Percentiles rank a stretch among this genome's conserved stretches.
Conservation (phyloP, 768 basidiomycete species). For the Leccinum subtestaceum region DNA sequence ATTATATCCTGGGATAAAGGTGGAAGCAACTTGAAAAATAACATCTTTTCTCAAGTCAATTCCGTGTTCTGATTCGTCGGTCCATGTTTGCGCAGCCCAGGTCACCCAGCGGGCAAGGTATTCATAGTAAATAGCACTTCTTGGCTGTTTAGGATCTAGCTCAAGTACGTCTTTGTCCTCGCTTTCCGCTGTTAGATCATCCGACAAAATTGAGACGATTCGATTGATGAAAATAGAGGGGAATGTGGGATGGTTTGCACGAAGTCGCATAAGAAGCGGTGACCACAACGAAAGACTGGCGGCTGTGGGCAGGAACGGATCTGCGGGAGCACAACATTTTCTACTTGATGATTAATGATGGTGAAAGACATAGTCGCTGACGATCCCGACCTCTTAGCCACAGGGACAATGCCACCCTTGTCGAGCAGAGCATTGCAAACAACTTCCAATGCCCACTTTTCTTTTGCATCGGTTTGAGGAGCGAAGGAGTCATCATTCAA, state of each 20-base stretch:
- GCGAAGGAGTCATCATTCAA: constrained; percentile 25
- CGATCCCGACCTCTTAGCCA: constrained; percentile 71
- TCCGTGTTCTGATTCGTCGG: constrained; percentile 31
- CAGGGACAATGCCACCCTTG: constrained; percentile 74
- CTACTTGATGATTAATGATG: constrained; percentile 35
- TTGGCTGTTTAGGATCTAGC: constrained; percentile 17
- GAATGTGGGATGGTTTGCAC: constrained; percentile 54
- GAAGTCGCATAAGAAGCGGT: constrained; percentile 58
- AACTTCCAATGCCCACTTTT: constrained; percentile 64
- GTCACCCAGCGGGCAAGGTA: constrained; percentile 69
- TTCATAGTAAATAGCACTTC: constrained; percentile 47
- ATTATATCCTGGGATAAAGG: constrained; percentile 41
- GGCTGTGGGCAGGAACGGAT: constrained; percentile 49
- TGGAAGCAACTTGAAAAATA: constrained; percentile 45
- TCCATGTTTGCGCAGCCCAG: constrained; percentile 53
- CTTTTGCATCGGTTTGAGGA: constrained; percentile 49
- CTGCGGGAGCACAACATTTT: constrained; percentile 48
- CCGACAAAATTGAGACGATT: constrained; percentile 40
- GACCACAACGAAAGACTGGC: constrained; percentile 61
- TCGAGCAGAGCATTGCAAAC: constrained; percentile 67
- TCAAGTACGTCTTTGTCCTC: constrained; percentile 17
- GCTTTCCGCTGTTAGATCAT: constrained; percentile 12
- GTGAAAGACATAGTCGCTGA: neutral
- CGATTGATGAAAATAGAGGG: constrained; percentile 44
- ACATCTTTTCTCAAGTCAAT: constrained; percentile 45